Percentiles rank a stretch among this genome's conserved stretches.
Evolutionary conservation across 202 grass and related monocot genomes (phyloP).

Genomic region (Carex arenaria): DNA sequence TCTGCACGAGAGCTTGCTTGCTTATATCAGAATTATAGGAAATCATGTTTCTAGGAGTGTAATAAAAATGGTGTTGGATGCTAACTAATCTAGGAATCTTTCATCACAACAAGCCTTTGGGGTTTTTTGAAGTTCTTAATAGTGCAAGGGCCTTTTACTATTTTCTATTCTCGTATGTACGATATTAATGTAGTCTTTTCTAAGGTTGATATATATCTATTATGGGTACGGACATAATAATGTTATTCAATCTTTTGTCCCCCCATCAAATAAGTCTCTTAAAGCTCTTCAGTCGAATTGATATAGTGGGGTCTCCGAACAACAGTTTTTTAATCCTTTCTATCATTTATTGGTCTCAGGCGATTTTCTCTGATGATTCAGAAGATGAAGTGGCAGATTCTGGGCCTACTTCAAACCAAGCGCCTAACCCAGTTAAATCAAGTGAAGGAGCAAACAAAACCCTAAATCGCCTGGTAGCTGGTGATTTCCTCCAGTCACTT

Average conservation of each 20-base stretch:
- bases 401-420: conserved; percentile 30
- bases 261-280: background rate
- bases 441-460: conserved; percentile 90
- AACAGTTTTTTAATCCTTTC: background rate
- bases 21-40: background rate
- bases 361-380: conserved; percentile 97
- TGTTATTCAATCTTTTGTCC: background rate
- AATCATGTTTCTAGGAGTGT: background rate
- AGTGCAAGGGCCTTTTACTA: background rate
- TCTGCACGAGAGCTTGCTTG: background rate
- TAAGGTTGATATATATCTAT: background rate
- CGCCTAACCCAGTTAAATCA: conserved; percentile 51
- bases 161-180: background rate
- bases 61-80: background rate
- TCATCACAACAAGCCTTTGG: background rate
- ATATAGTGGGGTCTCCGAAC: background rate
- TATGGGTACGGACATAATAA: background rate
- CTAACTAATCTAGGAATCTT: background rate
- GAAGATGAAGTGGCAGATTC: conserved; percentile 54
- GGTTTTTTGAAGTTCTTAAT: background rate
- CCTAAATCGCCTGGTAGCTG: conserved; percentile 86
- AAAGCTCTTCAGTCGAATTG: background rate
- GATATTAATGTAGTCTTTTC: background rate
- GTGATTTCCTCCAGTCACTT: conserved; percentile 93
- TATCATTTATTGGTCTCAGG: conserved; percentile 36